Percentiles rank a stretch among this genome's conserved stretches.
phyloP scores from a whole-genome alignment of 2,329 filamentous ascomycete genomes.

The Atkinsonella texensis region DNA sequence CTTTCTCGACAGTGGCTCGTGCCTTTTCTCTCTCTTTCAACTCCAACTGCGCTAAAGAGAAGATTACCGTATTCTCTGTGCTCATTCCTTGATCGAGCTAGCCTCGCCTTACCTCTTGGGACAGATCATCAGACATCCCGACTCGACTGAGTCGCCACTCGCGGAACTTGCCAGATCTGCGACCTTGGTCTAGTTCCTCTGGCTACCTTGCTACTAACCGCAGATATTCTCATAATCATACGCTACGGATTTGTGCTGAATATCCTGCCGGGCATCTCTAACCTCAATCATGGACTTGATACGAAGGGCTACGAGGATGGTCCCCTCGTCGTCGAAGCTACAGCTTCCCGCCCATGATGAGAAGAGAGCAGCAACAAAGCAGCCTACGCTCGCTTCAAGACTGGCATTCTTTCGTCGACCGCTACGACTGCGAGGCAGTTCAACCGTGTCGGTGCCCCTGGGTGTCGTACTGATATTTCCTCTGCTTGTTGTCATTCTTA shows the following conservation, averaged over 20 bases:
- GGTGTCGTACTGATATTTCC: slow-evolving; percentile 91
- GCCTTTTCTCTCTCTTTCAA: neutral
- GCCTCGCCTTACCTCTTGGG: neutral
- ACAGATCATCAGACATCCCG: neutral
- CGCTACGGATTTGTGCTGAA: neutral
- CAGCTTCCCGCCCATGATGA: slow-evolving; percentile 38
- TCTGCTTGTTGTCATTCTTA: slow-evolving; percentile 78
- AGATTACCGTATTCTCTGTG: neutral
- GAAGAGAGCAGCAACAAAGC: slow-evolving; percentile 28
- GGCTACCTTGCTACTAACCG: too few species aligned
- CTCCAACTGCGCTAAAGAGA: neutral
- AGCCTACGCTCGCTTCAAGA: slow-evolving; percentile 31
- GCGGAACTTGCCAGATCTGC: too few species aligned
- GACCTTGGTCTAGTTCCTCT: too few species aligned
- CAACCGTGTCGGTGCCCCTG: slow-evolving; percentile 80
- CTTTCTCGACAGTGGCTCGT: neutral
- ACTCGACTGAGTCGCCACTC: neutral
- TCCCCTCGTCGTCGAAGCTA: slow-evolving; percentile 28
- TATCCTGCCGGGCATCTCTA: neutral
- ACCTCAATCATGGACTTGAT: slow-evolving; percentile 42
- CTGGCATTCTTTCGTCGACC: slow-evolving; percentile 78
- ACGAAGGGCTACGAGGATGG: slow-evolving; percentile 40
- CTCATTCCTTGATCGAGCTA: neutral
- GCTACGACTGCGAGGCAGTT: slow-evolving; percentile 82
- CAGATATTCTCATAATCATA: too few species aligned